Evolutionary conservation across 192 early-diverging fungal species (phyloP).

Genomic region (Haplosporangium gracile): DNA sequence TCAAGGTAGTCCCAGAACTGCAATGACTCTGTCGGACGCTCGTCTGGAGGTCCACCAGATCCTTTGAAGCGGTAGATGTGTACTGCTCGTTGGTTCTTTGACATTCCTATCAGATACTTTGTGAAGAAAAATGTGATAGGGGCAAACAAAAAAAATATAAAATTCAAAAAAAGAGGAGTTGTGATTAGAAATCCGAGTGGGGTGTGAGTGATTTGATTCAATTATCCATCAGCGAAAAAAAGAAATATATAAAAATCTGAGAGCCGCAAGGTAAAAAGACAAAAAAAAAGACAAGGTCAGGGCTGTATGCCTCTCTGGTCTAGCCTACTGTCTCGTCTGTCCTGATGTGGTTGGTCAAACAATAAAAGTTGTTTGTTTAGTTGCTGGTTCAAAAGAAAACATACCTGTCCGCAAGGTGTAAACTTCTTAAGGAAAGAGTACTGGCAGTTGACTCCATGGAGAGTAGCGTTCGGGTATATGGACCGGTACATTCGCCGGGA

Average conservation of each 20-base stretch:
- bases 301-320: background rate
- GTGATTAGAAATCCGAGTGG: slow-evolving; percentile 18
- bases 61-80: slow-evolving; percentile 53
- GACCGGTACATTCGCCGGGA: slow-evolving; percentile 33
- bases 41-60: slow-evolving; percentile 29
- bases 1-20: slow-evolving; percentile 48
- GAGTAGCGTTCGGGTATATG: slow-evolving; percentile 47
- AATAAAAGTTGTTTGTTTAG: background rate
- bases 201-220: background rate
- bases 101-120: slow-evolving; percentile 54
- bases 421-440: slow-evolving; percentile 52
- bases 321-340: background rate
- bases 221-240: background rate
- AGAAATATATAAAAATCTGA: background rate
- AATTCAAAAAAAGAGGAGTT: background rate
- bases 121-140: background rate
- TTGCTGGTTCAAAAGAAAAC: background rate
- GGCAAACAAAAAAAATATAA: slow-evolving; percentile 4
- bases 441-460: slow-evolving; percentile 47
- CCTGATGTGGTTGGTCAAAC: background rate
- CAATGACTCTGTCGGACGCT: slow-evolving; percentile 20
- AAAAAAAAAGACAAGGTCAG: background rate
- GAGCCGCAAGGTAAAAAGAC: background rate
- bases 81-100: slow-evolving; percentile 44
- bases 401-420: slow-evolving; percentile 52